Conservation (phyloP, 2,329 filamentous ascomycete genomes). For the Penicillium sp. region DNA sequence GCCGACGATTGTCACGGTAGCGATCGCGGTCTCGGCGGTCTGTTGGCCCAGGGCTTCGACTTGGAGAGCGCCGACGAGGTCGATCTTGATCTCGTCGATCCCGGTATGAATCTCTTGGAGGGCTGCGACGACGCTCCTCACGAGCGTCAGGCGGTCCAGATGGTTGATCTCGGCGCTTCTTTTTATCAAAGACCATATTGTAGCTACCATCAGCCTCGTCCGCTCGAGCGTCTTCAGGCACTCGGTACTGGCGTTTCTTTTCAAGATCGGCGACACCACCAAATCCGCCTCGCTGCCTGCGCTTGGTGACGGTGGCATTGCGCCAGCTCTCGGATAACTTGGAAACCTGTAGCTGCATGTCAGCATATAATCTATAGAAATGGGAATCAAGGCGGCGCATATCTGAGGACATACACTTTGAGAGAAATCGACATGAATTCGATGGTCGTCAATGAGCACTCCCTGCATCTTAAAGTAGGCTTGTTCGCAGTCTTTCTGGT, state of each 20-base stretch:
- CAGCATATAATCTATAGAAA: slow-evolving; percentile 13
- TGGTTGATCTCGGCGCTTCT: slow-evolving; percentile 39
- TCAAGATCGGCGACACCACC: slow-evolving; percentile 86
- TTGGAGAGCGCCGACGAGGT: slow-evolving; percentile 41
- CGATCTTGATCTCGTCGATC: slow-evolving; percentile 36
- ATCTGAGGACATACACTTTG: slow-evolving; percentile 69
- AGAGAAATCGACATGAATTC: slow-evolving; percentile 98
- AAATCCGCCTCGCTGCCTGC: slow-evolving; percentile 73
- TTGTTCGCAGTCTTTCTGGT: slow-evolving; percentile 87
- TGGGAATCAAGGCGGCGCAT: neutral
- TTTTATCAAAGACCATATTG: slow-evolving; percentile 72
- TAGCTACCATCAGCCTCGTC: slow-evolving; percentile 61
- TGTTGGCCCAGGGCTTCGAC: slow-evolving; percentile 28
- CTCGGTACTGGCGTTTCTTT: slow-evolving; percentile 85
- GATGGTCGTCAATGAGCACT: slow-evolving; percentile 92
- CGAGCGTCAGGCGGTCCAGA: slow-evolving; percentile 8
- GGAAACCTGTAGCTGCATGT: slow-evolving; percentile 51
- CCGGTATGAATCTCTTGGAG: slow-evolving; percentile 36
- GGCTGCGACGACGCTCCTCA: slow-evolving; percentile 44
- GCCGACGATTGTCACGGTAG: slow-evolving; percentile 34
- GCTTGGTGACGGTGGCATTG: slow-evolving; percentile 78
- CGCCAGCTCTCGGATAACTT: slow-evolving; percentile 90
- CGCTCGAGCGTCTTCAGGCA: slow-evolving; percentile 54
- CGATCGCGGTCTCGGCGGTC: slow-evolving; percentile 34
- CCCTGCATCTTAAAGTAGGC: slow-evolving; percentile 99